Evolutionary conservation across 164 flowering plant species (phyloP), one percentile per base, ranked within the genome.

Genomic region (Houttuynia cordata): DNA sequence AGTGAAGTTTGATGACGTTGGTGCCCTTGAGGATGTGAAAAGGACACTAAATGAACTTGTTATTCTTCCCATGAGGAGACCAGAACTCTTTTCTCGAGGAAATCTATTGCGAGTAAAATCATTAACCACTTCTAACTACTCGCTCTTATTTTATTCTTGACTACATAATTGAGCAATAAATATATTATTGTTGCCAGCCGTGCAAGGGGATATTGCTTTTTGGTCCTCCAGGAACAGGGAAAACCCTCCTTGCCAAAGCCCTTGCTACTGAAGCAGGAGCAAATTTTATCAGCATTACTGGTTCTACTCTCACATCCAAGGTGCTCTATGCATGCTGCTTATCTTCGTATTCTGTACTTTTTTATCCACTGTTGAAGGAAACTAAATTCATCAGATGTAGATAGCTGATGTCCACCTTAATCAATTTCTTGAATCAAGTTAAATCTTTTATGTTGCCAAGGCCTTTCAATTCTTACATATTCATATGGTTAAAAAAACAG

Each of bases 201-300:
- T 94, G 97, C 87, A 94, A 91, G 80, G 99, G 99, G 47, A 84
- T 94, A 74, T 72, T 94, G 70, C 93, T 94, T 40, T 94, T 94
- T 79, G 99, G 99, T 25, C 99, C 99, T 58, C 99, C 99, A 39
- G 99, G 99, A 70, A 94, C 97, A 57, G 99, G 99, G 62, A 94
- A 94, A 76, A 94, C 99, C 37, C 99, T 94, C 72, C 85, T 94
- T 63, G 99, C 99, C 30, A 94, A 94, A 70, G 99, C 99, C 57
- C 91, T 94, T 72, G 99, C 99, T 19, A 94, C 99, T 45, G 99
- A 94, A 71, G 96, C 96, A 0, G 96, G 99, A 51, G 99, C 99
- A 30, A 91, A 88, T 75, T 94, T 94, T 73, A 88, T 94, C 57
- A 94, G 97, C 68, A 78, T 94, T 68, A 94, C 99, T 68, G 99